These are phyloP conservation scores for Suillus fuscotomentosus DNA, from an alignment of 768 basidiomycete genomes.

Conservation along the genomic window DNA sequence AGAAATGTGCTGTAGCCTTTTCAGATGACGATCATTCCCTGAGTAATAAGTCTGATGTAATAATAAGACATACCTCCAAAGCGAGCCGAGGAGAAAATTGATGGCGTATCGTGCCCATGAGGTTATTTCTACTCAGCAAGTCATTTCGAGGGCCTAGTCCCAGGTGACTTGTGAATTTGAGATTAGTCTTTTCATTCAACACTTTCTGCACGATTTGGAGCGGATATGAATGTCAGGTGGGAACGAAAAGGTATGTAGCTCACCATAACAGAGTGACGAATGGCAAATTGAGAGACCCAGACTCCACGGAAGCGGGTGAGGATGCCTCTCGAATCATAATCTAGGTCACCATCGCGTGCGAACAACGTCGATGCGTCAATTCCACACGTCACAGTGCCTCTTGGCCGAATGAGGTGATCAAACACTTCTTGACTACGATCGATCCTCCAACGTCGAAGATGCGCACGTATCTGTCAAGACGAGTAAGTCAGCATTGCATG, in stretches of 20 bases:
- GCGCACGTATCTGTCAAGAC: conserved; percentile 41
- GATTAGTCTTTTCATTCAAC: conserved; percentile 43
- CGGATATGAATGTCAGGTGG: conserved; percentile 16
- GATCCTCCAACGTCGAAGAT: conserved; percentile 40
- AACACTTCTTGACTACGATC: conserved; percentile 35
- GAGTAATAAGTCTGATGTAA: conserved; percentile 15
- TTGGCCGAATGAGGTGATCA: conserved; percentile 42
- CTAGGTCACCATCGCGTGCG: conserved; percentile 30
- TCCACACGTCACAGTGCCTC: conserved; percentile 42
- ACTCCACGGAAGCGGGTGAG: conserved; percentile 37
- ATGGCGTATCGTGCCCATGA: conserved; percentile 73
- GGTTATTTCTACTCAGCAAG: conserved; percentile 33
- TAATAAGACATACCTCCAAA: conserved; percentile 38
- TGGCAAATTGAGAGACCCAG: conserved; percentile 30
- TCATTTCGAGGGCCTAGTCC: conserved; percentile 18
- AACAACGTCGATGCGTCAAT: conserved; percentile 53
- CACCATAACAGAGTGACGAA: conserved; percentile 48
- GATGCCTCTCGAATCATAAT: conserved; percentile 25
- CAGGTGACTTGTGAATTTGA: conserved; percentile 40
- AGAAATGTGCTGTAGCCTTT: conserved; percentile 40
- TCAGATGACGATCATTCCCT: background rate
- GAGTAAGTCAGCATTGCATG: background rate
- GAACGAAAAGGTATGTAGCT: conserved; percentile 13
- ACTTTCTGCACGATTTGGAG: conserved; percentile 40
- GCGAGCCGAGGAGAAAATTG: conserved; percentile 68